phyloP scores from a whole-genome alignment of 257 asterid species.

The Solanum paucissectum region DNA sequence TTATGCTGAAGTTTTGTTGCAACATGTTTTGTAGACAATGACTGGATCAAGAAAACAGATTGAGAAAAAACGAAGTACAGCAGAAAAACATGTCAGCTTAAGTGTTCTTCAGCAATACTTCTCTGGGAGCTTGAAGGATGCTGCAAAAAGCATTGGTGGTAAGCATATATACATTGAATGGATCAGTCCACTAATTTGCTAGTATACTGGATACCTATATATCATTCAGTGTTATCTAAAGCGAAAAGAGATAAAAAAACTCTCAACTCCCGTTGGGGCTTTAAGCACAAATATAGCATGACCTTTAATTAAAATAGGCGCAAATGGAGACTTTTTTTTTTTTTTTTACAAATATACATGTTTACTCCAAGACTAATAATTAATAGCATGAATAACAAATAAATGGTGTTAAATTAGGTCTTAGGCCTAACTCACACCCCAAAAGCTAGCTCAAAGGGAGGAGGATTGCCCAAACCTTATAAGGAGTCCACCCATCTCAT shows the following conservation, averaged over 20 bases:
- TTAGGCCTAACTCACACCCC: no score
- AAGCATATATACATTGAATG: slow-evolving; percentile 12
- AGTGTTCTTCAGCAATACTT: slow-evolving; percentile 76
- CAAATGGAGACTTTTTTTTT: not conserved
- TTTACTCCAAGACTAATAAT: not conserved
- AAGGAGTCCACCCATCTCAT: no score
- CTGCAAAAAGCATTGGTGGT: slow-evolving; percentile 98
- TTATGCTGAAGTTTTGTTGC: not conserved
- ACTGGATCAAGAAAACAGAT: slow-evolving; percentile 26
- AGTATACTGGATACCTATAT: not conserved
- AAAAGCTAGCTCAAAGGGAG: no score
- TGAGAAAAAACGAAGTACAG: slow-evolving; percentile 63
- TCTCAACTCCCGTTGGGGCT: not conserved
- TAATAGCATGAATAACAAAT: not conserved
- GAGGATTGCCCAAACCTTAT: no score
- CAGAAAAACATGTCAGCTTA: slow-evolving; percentile 82
- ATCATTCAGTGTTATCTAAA: not conserved
- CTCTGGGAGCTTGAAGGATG: slow-evolving; percentile 92
- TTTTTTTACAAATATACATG: not conserved
- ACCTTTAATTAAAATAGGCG: not conserved
- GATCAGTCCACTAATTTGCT: not conserved
- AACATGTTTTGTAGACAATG: not conserved
- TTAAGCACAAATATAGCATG: not conserved
- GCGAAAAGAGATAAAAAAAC: not conserved
- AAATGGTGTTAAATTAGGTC: not conserved